Percentiles rank a stretch among this genome's conserved stretches.
Conservation (phyloP, 2,329 filamentous ascomycete genomes). For the Blumeria graminis region DNA sequence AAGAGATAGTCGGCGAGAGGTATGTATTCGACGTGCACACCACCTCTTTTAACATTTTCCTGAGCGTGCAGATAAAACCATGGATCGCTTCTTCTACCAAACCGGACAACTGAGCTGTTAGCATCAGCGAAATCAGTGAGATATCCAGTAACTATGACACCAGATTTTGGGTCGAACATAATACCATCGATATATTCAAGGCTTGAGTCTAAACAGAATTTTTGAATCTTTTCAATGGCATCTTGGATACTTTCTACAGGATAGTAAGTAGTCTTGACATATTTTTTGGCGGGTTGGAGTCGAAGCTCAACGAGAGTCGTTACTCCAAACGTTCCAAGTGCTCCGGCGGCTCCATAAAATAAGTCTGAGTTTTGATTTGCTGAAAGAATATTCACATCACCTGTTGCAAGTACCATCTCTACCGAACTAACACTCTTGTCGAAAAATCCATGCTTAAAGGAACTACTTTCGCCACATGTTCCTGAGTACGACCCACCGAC, state of each 20-base stretch:
- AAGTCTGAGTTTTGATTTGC: constrained; percentile 24
- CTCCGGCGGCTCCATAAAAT: constrained; percentile 32
- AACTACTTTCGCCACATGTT: constrained; percentile 41
- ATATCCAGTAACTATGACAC: constrained; percentile 29
- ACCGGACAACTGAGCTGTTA: constrained; percentile 16
- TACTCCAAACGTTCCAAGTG: constrained; percentile 35
- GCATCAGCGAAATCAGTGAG: constrained; percentile 18
- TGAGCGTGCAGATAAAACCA: constrained; percentile 43
- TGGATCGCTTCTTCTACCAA: constrained; percentile 28
- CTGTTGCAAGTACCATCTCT: constrained; percentile 37
- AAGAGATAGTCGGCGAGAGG: constrained; percentile 30
- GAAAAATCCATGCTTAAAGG: constrained; percentile 41
- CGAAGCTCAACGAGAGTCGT: constrained; percentile 34
- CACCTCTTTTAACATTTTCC: constrained; percentile 10
- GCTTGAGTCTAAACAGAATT: constrained; percentile 10
- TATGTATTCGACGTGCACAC: constrained; percentile 16
- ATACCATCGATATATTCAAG: constrained; percentile 41
- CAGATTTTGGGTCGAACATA: constrained; percentile 21
- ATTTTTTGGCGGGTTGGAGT: constrained; percentile 26
- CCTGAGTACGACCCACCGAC: constrained; percentile 42
- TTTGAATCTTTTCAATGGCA: constrained; percentile 20
- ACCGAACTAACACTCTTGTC: constrained; percentile 35
- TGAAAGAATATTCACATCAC: constrained; percentile 26
- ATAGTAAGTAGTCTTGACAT: constrained; percentile 30
- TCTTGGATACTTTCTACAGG: constrained; percentile 20